These are phyloP conservation scores for Coniochaeta hoffmannii DNA, from an alignment of 2,329 filamentous ascomycete genomes.

Conservation along the genomic window DNA sequence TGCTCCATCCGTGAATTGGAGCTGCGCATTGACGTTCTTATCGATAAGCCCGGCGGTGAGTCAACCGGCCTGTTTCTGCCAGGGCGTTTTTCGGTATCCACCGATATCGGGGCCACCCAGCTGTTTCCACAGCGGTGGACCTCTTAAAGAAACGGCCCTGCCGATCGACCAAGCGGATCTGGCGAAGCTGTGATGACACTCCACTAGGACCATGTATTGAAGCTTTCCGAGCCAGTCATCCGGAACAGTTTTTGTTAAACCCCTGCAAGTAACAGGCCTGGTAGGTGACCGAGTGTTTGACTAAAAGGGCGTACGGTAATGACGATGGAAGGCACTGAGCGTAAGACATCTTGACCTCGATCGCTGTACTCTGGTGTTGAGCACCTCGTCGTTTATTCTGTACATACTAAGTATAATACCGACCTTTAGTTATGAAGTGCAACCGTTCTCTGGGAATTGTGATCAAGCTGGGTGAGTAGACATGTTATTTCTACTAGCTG, in stretches of 20 bases:
- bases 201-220: neutral
- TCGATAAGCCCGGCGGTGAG: neutral
- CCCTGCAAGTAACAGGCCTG: neutral
- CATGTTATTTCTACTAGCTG: neutral
- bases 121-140: neutral
- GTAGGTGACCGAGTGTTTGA: neutral
- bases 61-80: neutral
- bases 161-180: neutral
- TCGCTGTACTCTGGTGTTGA: neutral
- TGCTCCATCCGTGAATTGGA: neutral
- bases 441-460: constrained; percentile 1
- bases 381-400: neutral
- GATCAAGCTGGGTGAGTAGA: constrained; percentile 1
- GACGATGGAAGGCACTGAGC: neutral
- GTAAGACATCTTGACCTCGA: constrained; percentile 2
- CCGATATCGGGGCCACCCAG: neutral
- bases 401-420: neutral
- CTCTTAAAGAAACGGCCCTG: neutral
- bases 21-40: neutral
- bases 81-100: neutral
- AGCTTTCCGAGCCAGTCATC: constrained; percentile 1
- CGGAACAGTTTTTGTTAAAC: neutral
- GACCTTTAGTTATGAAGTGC: constrained; percentile 5
- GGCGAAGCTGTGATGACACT: neutral
- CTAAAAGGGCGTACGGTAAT: neutral